Conservation (phyloP, 768 basidiomycete genomes). For the Phylloporus sp. region DNA sequence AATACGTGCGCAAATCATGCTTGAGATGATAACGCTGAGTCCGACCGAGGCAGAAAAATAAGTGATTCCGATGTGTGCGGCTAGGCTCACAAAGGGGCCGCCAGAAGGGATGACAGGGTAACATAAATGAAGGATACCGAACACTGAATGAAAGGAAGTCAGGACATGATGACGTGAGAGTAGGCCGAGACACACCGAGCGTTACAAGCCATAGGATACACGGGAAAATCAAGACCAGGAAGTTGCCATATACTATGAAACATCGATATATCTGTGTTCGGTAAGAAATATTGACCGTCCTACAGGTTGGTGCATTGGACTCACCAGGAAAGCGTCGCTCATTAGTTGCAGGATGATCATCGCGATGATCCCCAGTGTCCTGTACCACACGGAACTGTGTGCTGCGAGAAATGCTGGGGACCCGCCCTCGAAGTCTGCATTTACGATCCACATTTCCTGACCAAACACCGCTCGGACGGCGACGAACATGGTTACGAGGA, state of each 20-base stretch:
- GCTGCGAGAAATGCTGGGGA: background rate
- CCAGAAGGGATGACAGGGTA: background rate
- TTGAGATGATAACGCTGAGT: background rate
- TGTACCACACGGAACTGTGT: background rate
- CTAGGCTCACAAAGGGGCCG: background rate
- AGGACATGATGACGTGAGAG: background rate
- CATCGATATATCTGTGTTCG: background rate
- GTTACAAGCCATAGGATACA: background rate
- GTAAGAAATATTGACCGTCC: background rate
- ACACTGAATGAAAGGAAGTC: background rate
- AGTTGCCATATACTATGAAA: background rate
- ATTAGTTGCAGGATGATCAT: background rate
- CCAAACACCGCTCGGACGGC: background rate
- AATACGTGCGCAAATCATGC: constrained; percentile 6
- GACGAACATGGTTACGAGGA: background rate
- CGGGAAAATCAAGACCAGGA: background rate
- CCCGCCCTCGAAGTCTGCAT: background rate
- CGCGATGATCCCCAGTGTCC: background rate
- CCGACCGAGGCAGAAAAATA: constrained; percentile 2
- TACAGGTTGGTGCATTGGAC: background rate
- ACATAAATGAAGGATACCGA: background rate
- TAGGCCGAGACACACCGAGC: background rate
- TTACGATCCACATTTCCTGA: background rate
- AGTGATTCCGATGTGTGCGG: background rate
- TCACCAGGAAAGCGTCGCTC: background rate